These are phyloP conservation scores for Fusarium robinianum DNA, from an alignment of 2,329 filamentous ascomycete species.

Conservation along the genomic window DNA sequence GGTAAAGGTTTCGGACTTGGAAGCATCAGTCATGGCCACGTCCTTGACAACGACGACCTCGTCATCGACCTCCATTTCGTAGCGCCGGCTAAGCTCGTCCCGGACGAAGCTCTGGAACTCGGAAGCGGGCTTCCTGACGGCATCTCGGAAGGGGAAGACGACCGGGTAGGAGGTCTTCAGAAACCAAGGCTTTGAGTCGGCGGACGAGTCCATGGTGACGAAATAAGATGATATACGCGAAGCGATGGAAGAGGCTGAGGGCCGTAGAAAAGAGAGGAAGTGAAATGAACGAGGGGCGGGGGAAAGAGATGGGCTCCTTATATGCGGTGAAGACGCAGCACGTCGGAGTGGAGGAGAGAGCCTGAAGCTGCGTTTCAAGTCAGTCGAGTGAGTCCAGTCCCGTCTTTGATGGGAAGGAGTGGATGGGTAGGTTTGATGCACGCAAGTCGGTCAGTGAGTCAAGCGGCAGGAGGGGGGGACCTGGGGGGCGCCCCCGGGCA, in stretches of 20 bases:
- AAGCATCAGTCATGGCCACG: slow-evolving; percentile 18
- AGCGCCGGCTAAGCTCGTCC: slow-evolving; percentile 30
- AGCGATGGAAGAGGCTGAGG: neutral
- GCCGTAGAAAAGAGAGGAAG: neutral
- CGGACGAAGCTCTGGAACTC: slow-evolving; percentile 43
- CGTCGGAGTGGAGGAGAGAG: no score
- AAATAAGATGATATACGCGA: neutral
- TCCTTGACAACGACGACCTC: neutral
- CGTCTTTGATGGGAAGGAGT: no score
- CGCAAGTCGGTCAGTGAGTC: slow-evolving; percentile 25
- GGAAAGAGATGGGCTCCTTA: no score
- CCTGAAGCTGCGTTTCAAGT: no score
- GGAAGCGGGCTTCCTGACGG: slow-evolving; percentile 38
- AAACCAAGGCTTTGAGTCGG: slow-evolving; percentile 43
- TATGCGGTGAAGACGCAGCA: no score
- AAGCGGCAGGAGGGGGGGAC: slow-evolving; percentile 7
- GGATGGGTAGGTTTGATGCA: no score
- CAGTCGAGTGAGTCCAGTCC: no score
- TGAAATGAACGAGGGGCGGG: no score
- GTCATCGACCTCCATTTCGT: slow-evolving; percentile 8
- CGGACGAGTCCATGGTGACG: slow-evolving; percentile 28
- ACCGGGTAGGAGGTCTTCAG: slow-evolving; percentile 47
- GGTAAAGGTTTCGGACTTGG: slow-evolving; percentile 35
- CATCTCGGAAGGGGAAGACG: slow-evolving; percentile 44
- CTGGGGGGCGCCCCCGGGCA: no score